Evolutionary conservation across 345 rosid species (phyloP).

Genomic region (Bretschneidera sinensis): DNA sequence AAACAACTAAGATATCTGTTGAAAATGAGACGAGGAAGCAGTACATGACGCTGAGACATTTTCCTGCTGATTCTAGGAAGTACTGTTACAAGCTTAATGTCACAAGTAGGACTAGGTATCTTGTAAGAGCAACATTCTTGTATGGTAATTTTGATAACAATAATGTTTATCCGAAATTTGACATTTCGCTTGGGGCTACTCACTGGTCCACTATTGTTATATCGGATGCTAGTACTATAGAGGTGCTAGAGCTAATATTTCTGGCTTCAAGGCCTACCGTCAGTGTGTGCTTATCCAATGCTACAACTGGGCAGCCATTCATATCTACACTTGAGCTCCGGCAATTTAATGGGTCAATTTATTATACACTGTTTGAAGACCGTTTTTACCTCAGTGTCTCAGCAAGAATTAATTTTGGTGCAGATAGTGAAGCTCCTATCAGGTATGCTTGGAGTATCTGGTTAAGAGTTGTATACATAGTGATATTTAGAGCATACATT

Average conservation of each 20-base stretch:
- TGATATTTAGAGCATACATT: neutral
- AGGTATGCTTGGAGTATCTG: conserved; percentile 43
- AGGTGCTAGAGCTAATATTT: conserved; percentile 72
- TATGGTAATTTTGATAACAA: conserved; percentile 85
- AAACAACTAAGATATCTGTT: conserved; percentile 49
- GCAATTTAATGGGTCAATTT: conserved; percentile 84
- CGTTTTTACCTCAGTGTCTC: conserved; percentile 68
- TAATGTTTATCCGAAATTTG: conserved; percentile 92
- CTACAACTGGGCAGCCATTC: conserved; percentile 96
- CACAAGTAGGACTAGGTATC: conserved; percentile 69
- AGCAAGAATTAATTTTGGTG: conserved; percentile 94
- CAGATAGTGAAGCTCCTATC: conserved; percentile 70
- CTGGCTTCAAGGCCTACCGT: conserved; percentile 64
- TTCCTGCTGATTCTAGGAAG: conserved; percentile 89
- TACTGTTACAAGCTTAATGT: conserved; percentile 81
- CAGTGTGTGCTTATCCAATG: conserved; percentile 89
- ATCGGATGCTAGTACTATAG: conserved; percentile 67
- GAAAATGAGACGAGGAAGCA: conserved; percentile 67
- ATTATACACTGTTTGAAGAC: conserved; percentile 57
- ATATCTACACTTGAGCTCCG: conserved; percentile 98
- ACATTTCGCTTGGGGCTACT: conserved; percentile 84
- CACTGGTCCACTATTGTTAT: conserved; percentile 89
- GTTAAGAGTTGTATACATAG: neutral
- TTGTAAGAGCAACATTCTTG: conserved; percentile 90
- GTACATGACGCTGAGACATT: conserved; percentile 73